A percentile compares a stretch with the other conserved stretches of the same genome.
These are phyloP conservation scores for Purpureocillium takamizusanense DNA, from an alignment of 2,329 filamentous ascomycete species.

Conservation along the genomic window DNA sequence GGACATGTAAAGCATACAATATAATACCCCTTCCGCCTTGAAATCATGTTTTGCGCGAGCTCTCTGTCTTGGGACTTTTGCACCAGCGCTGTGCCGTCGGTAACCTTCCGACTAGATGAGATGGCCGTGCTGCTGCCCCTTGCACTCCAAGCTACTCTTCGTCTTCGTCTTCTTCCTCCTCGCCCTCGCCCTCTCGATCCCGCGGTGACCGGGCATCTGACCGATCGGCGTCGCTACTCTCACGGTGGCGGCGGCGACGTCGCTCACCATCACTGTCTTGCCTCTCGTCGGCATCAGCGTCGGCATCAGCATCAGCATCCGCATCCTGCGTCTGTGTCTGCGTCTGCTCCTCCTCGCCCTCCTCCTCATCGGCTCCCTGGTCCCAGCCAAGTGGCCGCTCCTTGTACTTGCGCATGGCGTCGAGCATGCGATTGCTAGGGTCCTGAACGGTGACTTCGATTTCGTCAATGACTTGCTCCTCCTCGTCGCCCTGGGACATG, in stretches of 20 bases:
- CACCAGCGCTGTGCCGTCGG: neutral
- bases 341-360: constrained; percentile 13
- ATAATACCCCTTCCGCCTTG: neutral
- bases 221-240: constrained; percentile 12
- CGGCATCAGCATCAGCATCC: constrained; percentile 19
- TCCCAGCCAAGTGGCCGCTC: constrained; percentile 41
- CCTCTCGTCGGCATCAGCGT: constrained; percentile 12
- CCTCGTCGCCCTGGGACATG: constrained; percentile 34
- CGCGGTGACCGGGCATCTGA: constrained; percentile 17
- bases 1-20: neutral
- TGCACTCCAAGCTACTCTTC: constrained; percentile 10
- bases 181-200: constrained; percentile 35
- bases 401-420: constrained; percentile 43
- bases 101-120: neutral
- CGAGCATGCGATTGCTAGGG: constrained; percentile 42
- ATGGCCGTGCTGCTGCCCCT: too few relatives aligned
- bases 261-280: constrained; percentile 15
- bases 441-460: constrained; percentile 47
- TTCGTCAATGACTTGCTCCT: constrained; percentile 45
- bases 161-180: constrained; percentile 30
- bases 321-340: constrained; percentile 11
- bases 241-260: constrained; percentile 4
- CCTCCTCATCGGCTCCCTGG: constrained; percentile 27
- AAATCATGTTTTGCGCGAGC: neutral
- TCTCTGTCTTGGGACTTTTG: too few relatives aligned